Evolutionary conservation across 148 eudicot genomes (phyloP).

Genomic region (Silene conica): DNA sequence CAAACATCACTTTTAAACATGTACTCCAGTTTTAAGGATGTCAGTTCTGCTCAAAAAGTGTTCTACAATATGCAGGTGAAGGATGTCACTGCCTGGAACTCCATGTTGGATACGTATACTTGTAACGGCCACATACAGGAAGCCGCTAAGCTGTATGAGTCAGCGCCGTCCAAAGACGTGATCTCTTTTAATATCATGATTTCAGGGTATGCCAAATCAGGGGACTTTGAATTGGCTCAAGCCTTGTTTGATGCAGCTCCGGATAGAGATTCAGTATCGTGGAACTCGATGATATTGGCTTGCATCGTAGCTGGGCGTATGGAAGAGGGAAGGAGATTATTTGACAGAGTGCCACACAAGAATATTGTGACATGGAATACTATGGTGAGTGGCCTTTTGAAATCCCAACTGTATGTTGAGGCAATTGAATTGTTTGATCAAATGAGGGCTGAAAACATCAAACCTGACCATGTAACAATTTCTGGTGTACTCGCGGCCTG

Average conservation of each 20-base stretch:
- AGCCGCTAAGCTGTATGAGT: slow-evolving; percentile 26
- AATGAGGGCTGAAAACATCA: slow-evolving; percentile 19
- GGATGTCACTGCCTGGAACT: slow-evolving; percentile 37
- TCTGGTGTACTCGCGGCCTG: slow-evolving; percentile 24
- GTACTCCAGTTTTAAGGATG: slow-evolving; percentile 18
- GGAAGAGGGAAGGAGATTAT: slow-evolving; percentile 30
- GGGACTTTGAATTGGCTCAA: slow-evolving; percentile 36
- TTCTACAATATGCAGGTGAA: slow-evolving; percentile 23
- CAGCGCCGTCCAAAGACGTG: slow-evolving; percentile 28
- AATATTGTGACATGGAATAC: slow-evolving; percentile 39
- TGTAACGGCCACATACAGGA: slow-evolving; percentile 28
- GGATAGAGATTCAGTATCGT: slow-evolving; percentile 36
- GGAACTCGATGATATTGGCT: slow-evolving; percentile 50
- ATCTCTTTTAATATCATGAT: slow-evolving; percentile 36
- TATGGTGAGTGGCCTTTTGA: slow-evolving; percentile 31
- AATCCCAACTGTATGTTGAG: slow-evolving; percentile 31
- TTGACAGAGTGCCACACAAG: slow-evolving; percentile 22
- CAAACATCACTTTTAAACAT: slow-evolving; percentile 23
- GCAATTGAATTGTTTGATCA: slow-evolving; percentile 30
- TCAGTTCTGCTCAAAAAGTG: slow-evolving; percentile 19
- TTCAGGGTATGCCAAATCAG: slow-evolving; percentile 45
- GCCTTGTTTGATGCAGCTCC: slow-evolving; percentile 37
- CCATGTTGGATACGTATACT: slow-evolving; percentile 42
- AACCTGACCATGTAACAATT: slow-evolving; percentile 21
- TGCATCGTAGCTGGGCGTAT: slow-evolving; percentile 29